A percentile compares a stretch with the other conserved stretches of the same genome.
These are phyloP conservation scores for Dissophora ornata DNA, from an alignment of 192 early-diverging fungal species.

Conservation along the genomic window DNA sequence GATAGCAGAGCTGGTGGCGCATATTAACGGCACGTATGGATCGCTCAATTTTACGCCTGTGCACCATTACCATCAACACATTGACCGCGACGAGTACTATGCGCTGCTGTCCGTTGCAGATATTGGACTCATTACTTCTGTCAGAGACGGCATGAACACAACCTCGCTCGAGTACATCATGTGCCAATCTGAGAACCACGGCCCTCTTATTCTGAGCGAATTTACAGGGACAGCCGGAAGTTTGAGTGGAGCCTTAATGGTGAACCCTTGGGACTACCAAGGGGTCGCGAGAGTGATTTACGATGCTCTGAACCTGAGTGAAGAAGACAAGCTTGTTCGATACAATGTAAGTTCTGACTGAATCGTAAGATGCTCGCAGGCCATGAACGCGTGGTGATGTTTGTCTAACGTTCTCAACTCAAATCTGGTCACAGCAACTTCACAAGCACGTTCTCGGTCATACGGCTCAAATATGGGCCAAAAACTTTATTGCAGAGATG, in stretches of 20 bases:
- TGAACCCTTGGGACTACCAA: conserved; percentile 89
- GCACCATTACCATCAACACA: conserved; percentile 89
- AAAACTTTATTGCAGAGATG: conserved; percentile 83
- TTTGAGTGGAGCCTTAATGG: conserved; percentile 80
- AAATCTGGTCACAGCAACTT: conserved; percentile 75
- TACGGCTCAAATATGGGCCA: conserved; percentile 91
- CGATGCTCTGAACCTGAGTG: conserved; percentile 73
- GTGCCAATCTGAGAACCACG: conserved; percentile 88
- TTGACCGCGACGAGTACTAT: conserved; percentile 96
- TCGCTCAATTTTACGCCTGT: conserved; percentile 95
- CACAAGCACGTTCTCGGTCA: conserved; percentile 83
- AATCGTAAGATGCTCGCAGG: no score
- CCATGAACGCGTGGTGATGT: no score
- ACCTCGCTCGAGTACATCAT: conserved; percentile 94
- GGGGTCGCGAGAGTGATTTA: conserved; percentile 82
- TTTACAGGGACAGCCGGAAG: conserved; percentile 95
- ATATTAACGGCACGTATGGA: conserved; percentile 94
- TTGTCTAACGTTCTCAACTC: no score
- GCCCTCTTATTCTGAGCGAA: conserved; percentile 92
- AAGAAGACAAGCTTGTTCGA: conserved; percentile 72
- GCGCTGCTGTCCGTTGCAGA: conserved; percentile 94
- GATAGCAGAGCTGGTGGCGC: conserved; percentile 86
- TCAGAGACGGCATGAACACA: conserved; percentile 99
- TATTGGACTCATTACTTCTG: conserved; percentile 88
- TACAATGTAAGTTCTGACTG: conserved; percentile 70